phyloP scores from a whole-genome alignment of 139 green algal species.

The Chlorella sp. region DNA sequence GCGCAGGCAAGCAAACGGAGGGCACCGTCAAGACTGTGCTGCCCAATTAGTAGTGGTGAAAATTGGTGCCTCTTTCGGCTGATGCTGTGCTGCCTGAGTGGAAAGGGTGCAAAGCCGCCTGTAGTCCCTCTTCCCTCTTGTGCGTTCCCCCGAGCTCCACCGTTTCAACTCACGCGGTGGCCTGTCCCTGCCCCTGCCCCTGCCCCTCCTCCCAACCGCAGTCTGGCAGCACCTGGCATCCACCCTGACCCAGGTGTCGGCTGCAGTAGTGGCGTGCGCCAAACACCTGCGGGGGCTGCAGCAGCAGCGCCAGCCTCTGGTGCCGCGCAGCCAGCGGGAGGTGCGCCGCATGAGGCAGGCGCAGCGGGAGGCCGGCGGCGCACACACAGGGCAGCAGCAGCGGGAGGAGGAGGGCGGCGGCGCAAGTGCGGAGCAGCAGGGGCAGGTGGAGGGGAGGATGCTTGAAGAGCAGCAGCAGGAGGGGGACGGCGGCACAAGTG shows the following conservation, averaged over 20 bases:
- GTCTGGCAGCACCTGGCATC: constrained; percentile 25
- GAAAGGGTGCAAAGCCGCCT: too few species aligned
- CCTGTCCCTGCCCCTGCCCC: not conserved
- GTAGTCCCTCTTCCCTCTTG: not conserved
- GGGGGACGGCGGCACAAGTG: too few species aligned
- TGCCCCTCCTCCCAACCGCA: not conserved
- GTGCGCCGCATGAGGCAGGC: not conserved
- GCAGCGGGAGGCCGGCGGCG: not conserved
- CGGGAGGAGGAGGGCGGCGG: not conserved
- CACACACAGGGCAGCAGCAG: not conserved
- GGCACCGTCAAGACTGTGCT: too few species aligned
- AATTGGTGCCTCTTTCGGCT: not conserved
- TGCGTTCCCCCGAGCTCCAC: not conserved
- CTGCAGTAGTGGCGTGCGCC: not conserved
- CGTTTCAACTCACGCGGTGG: not conserved
- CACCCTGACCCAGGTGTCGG: not conserved
- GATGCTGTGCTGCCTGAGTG: not conserved
- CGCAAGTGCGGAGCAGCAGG: too few species aligned
- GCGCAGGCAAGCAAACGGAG: too few species aligned
- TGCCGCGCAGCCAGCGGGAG: not conserved
- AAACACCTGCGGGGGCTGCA: not conserved
- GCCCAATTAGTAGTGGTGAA: too few species aligned
- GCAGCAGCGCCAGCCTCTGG: not conserved
- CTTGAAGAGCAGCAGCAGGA: not conserved
- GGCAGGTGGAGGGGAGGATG: too few species aligned